Conservation (phyloP, 1,284 basidiomycete genomes). For the Coriolopsis trogii region DNA sequence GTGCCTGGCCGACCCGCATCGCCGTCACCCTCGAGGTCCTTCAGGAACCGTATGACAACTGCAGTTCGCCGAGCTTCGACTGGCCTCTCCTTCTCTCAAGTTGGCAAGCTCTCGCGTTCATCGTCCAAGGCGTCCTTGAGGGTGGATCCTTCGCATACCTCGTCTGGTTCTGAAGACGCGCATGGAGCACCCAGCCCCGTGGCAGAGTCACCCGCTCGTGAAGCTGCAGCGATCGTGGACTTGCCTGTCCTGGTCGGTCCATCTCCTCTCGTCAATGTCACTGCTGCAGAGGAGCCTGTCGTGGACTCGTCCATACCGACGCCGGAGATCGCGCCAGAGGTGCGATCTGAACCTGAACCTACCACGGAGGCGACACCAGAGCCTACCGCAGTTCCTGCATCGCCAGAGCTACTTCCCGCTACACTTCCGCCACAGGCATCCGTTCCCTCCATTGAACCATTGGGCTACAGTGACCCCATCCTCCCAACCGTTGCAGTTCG, state of each 20-base stretch:
- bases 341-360: too few relatives aligned
- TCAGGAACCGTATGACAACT: slow-evolving; percentile 41
- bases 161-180: slow-evolving; percentile 12
- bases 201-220: slow-evolving; percentile 31
- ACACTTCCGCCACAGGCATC: slow-evolving; percentile 6
- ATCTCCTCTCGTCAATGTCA: slow-evolving; percentile 27
- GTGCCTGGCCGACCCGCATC: slow-evolving; percentile 18
- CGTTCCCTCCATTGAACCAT: slow-evolving; percentile 6
- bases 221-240: slow-evolving; percentile 22
- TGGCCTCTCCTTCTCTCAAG: slow-evolving; percentile 41
- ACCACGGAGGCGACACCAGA: slow-evolving; percentile 9
- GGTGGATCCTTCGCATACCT: slow-evolving; percentile 24
- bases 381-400: slow-evolving; percentile 4
- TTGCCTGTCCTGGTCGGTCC: slow-evolving; percentile 15
- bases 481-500: slow-evolving; percentile 1
- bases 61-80: slow-evolving; percentile 55
- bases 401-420: slow-evolving; percentile 17
- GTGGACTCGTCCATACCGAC: not conserved
- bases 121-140: slow-evolving; percentile 34
- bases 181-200: slow-evolving; percentile 27
- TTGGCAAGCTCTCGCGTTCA: slow-evolving; percentile 31
- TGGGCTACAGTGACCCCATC: slow-evolving; percentile 22
- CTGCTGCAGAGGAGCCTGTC: slow-evolving; percentile 1
- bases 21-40: slow-evolving; percentile 30
- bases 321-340: too few relatives aligned